phyloP scores from a whole-genome alignment of 441 rosid species.

The Brassica balearica region DNA sequence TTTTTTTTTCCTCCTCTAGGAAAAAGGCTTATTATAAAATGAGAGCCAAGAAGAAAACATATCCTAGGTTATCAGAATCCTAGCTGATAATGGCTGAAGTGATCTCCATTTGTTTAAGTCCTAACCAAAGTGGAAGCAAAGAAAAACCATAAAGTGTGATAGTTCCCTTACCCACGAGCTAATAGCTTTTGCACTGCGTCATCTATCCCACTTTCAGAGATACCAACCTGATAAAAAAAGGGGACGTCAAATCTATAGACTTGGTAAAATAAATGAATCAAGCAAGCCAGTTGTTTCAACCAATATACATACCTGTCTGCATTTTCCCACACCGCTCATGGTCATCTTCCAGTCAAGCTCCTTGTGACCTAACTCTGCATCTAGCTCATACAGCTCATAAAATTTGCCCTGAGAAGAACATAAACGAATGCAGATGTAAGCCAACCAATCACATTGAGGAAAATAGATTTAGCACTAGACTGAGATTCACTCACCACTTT shows the following conservation, averaged over 20 bases:
- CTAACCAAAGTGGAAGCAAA: slow-evolving; percentile 9
- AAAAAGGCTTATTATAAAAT: slow-evolving; percentile 5
- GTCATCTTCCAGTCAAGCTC: slow-evolving; percentile 99
- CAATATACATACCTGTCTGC: slow-evolving; percentile 88
- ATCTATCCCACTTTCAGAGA: slow-evolving; percentile 90
- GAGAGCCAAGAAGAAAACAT: slow-evolving; percentile 14
- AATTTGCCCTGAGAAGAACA: slow-evolving; percentile 75
- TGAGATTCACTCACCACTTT: slow-evolving; percentile 83
- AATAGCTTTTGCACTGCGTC: slow-evolving; percentile 92
- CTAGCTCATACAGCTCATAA: slow-evolving; percentile 95
- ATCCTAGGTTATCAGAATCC: slow-evolving; percentile 18
- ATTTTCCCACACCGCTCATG: slow-evolving; percentile 90
- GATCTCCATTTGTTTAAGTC: slow-evolving; percentile 10
- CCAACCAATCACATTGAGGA: slow-evolving; percentile 1
- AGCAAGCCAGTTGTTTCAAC: slow-evolving; percentile 28
- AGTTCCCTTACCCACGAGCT: slow-evolving; percentile 82
- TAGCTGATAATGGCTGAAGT: slow-evolving; percentile 21
- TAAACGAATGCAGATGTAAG: slow-evolving; percentile 16
- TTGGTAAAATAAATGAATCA: not conserved
- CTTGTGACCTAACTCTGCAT: slow-evolving; percentile 96
- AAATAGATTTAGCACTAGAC: not conserved
- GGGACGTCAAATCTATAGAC: slow-evolving; percentile 13
- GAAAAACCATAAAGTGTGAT: not conserved
- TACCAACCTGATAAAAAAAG: slow-evolving; percentile 70
- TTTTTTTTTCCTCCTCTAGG: not conserved